Evolutionary conservation across 2,329 filamentous ascomycete genomes (phyloP).

Genomic region (Neofusicoccum sp.): DNA sequence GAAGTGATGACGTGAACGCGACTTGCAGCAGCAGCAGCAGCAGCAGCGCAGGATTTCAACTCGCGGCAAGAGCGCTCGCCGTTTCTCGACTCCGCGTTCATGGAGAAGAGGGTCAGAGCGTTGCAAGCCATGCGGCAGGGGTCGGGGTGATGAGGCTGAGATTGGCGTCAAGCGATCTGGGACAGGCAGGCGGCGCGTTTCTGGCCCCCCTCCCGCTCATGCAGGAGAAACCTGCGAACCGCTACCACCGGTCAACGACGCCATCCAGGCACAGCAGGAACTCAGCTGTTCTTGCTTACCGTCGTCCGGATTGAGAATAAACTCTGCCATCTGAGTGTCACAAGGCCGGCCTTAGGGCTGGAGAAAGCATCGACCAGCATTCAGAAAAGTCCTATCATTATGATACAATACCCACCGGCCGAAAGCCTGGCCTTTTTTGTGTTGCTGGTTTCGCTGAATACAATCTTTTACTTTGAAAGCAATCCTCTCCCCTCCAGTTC

Average conservation of each 20-base stretch:
- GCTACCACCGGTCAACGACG: too few relatives aligned
- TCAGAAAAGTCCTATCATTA: background rate
- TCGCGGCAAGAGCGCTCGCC: conserved; percentile 8
- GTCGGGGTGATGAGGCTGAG: background rate
- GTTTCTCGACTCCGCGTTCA: conserved; percentile 12
- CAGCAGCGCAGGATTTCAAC: conserved; percentile 3
- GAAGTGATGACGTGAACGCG: too few relatives aligned
- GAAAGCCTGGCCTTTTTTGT: background rate
- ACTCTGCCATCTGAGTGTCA: background rate
- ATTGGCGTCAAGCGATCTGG: background rate
- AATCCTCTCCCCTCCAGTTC: background rate
- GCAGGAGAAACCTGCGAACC: too few relatives aligned
- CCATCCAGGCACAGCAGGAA: too few relatives aligned
- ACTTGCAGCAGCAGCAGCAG: background rate
- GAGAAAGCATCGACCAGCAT: background rate
- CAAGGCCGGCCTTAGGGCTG: too few relatives aligned
- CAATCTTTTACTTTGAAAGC: background rate
- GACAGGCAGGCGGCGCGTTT: too few relatives aligned
- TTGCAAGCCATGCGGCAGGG: conserved; percentile 4
- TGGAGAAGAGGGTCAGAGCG: background rate
- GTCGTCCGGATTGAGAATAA: background rate
- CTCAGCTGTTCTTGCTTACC: too few relatives aligned
- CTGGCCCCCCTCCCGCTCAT: too few relatives aligned
- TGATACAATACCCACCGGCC: background rate
- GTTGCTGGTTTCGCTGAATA: background rate